Conservation (phyloP, 169 alveolate genomes). For the Plasmodium ovale region DNA sequence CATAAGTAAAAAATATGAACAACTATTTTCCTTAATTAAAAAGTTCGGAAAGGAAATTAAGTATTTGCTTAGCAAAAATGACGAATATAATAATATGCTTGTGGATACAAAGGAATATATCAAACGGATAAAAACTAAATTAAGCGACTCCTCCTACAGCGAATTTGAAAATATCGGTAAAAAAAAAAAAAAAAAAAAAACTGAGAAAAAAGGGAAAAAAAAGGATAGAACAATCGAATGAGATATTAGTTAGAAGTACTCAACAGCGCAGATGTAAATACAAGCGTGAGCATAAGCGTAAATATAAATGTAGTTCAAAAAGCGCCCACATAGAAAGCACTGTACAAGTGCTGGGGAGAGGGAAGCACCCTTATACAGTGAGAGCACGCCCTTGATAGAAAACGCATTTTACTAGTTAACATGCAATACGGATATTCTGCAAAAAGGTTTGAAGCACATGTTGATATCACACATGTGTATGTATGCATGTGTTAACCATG, state of each 20-base stretch:
- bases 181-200: not conserved
- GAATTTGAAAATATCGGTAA: constrained; percentile 64
- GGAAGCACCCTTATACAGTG: not conserved
- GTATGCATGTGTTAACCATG: no score
- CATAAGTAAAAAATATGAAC: constrained; percentile 60
- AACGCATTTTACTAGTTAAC: not conserved
- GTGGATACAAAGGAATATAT: constrained; percentile 60
- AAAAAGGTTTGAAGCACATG: not conserved
- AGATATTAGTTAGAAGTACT: no score
- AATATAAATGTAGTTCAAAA: no score
- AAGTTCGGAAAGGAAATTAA: constrained; percentile 72
- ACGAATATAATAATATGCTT: constrained; percentile 43
- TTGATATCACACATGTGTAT: not conserved
- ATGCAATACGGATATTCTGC: not conserved
- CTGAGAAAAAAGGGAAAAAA: no score
- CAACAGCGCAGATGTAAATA: no score
- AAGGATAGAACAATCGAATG: no score
- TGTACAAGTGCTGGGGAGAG: no score
- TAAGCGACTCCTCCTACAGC: constrained; percentile 41
- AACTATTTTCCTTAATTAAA: constrained; percentile 60
- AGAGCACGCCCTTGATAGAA: not conserved
- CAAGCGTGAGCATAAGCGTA: no score
- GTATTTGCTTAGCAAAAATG: constrained; percentile 58
- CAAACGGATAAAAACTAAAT: constrained; percentile 35
- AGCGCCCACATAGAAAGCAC: no score